Base-by-base conservation (phyloP, 148 eudicot species). In the Salicornia ramosissima region DNA sequence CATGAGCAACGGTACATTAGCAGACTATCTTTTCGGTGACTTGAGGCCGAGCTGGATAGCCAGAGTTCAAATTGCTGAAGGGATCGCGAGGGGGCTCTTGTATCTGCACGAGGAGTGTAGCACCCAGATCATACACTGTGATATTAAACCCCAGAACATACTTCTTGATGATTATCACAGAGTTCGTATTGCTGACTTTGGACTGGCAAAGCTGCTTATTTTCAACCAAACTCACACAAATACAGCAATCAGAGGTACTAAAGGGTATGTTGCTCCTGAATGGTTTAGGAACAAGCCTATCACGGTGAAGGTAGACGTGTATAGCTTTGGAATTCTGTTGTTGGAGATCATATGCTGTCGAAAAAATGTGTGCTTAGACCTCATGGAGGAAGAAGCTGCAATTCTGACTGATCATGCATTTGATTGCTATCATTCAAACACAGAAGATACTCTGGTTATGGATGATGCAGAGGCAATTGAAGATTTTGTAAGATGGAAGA, bases 221-320 rank as follows among this genome's bases (percentile, higher is more conserved):
- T 76, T 80, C 19, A 62, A 79, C 65, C 84, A 86, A 74, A 86
- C 81, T 58, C 81, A 78, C 19, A 85, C 90, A 8, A 55, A 46
- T 24, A 85, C 90, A 1, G 77, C 63, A 22, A 75, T 89, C 34
- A 81, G 95, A 66, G 94, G 90, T 22, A 88, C 90, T 18, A 88
- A 78, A 78, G 90, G 94, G 31, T 88, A 88, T 72, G 86, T 88
- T 40, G 90, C 94, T n/a, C 88, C 94, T 18, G 94, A 88, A 31
- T 88, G 90, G 93, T 88, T 88, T 64, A 86, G 78, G 56, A 79
- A 78, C 83, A 79, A 65, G 40, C 84, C 81, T 11, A 49, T 88
- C 64, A 84, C 82, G 0, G 80, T 59, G 21, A 86, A 80, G 68
- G 90, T 83, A 3, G 90, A 86, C 71, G 85, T 86, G 14, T 86